Evolutionary conservation across 352 stramenopile species (phyloP).

Genomic region (Aphanomyces euteiches): DNA sequence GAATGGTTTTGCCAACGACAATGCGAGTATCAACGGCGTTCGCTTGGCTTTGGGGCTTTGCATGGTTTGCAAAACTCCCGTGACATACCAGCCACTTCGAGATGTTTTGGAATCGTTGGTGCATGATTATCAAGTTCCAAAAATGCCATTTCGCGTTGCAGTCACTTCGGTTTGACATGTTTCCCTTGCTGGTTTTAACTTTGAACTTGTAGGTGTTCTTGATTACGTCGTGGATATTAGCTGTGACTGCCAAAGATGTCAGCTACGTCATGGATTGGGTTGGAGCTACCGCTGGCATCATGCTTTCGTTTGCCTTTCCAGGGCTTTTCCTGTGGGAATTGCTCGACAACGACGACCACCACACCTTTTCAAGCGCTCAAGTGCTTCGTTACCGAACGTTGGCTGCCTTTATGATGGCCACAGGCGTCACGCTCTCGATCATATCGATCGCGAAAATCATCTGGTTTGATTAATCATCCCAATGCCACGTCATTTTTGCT

Average conservation of each 20-base stretch:
- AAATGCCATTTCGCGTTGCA: constrained; percentile 53
- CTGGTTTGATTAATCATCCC: constrained; percentile 14
- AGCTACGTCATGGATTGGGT: constrained; percentile 75
- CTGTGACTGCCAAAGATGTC: constrained; percentile 57
- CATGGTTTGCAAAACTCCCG: constrained; percentile 79
- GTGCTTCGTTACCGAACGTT: background rate
- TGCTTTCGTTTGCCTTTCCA: constrained; percentile 66
- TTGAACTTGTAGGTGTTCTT: constrained; percentile 67
- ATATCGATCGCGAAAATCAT: constrained; percentile 23
- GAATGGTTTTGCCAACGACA: constrained; percentile 62
- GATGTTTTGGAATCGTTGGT: constrained; percentile 39
- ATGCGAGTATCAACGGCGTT: constrained; percentile 73
- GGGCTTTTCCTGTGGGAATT: constrained; percentile 72
- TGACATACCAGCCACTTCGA: constrained; percentile 81
- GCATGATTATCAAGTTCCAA: background rate
- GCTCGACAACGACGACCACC: constrained; percentile 1
- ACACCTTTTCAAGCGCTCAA: background rate
- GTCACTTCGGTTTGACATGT: constrained; percentile 11
- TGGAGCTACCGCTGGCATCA: constrained; percentile 62
- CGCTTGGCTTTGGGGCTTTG: constrained; percentile 63
- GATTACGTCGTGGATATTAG: constrained; percentile 54
- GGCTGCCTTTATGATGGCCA: constrained; percentile 25
- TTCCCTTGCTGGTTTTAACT: background rate
- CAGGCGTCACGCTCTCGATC: constrained; percentile 11
- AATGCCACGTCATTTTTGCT: constrained; percentile 9